Conservation (phyloP, 1,139 yeast genomes). For the Suhomyces bokatorum region DNA sequence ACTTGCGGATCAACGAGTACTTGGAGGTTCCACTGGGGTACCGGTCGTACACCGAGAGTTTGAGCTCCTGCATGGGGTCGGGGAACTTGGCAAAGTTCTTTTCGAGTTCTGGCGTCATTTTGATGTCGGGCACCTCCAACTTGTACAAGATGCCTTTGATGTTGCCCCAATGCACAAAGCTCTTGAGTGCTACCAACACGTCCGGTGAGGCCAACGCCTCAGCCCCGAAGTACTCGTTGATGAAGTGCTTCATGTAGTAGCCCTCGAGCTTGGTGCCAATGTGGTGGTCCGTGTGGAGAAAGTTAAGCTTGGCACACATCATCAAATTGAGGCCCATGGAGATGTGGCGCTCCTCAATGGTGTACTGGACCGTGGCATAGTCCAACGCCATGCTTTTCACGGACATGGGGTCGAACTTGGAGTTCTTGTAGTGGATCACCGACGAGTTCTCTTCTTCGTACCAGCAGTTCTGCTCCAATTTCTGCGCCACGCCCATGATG, state of each 20-base stretch:
- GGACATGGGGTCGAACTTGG: slow-evolving; percentile 32
- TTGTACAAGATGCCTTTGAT: slow-evolving; percentile 49
- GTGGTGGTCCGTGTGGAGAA: slow-evolving; percentile 59
- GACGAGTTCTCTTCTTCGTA: slow-evolving; percentile 49
- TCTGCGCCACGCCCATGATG: slow-evolving; percentile 51
- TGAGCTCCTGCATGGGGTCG: slow-evolving; percentile 42
- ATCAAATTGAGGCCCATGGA: slow-evolving; percentile 45
- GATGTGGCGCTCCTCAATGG: slow-evolving; percentile 34
- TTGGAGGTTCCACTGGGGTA: slow-evolving; percentile 59
- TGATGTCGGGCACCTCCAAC: slow-evolving; percentile 44
- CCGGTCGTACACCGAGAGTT: slow-evolving; percentile 42
- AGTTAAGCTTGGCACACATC: slow-evolving; percentile 51
- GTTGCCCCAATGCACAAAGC: slow-evolving; percentile 60
- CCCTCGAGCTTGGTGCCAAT: slow-evolving; percentile 53
- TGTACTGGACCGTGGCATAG: slow-evolving; percentile 23
- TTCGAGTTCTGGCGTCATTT: slow-evolving; percentile 31
- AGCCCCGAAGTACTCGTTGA: slow-evolving; percentile 43
- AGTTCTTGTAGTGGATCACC: slow-evolving; percentile 38
- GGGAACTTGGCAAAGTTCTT: slow-evolving; percentile 42
- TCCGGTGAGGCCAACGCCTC: slow-evolving; percentile 43
- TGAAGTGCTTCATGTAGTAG: slow-evolving; percentile 40
- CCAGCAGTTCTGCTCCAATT: slow-evolving; percentile 52
- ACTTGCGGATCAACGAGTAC: slow-evolving; percentile 43
- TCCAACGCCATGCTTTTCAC: slow-evolving; percentile 31
- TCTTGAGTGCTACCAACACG: slow-evolving; percentile 50